Base-by-base conservation (phyloP, 1,284 basidiomycete genomes). In the Lentinula novae-zelandiae region DNA sequence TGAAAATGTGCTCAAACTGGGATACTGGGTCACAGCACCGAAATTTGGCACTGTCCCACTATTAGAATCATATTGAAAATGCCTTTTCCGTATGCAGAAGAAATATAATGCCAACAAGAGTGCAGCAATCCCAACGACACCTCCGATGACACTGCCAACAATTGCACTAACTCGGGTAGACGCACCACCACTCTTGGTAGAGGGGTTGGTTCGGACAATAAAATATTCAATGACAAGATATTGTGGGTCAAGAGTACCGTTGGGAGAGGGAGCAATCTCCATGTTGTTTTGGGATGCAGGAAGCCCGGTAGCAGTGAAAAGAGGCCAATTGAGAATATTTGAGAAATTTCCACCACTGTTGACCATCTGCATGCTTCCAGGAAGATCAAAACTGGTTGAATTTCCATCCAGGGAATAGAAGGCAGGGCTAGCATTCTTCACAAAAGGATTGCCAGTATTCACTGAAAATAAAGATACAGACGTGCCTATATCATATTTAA, bases 101-200 rank as follows among this genome's bases (percentile, higher is more conserved):
- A 82, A 78, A 73, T 85, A 83, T 57, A 87, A 71, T 10, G 78
- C 69, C 15, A 81, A 63, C 33, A 84, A 72, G 0, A 75, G 70
- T n/a, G 17, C 49, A 7, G 33, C 13, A 22, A 51, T 4, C 9
- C 22, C 49, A 22, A 31, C 49, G 6, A 34, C 15, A 20, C 49
- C 49, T 17, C 17, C 49, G 15, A 51, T 5, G 22, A 22, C 15
- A 10, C 22, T 8, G 4, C 49, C 49, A 17, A 51, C 22, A 15
- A 51, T 51, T 22, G 49, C 49, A 20, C 49, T 22, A 1, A 22
- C 22, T 22, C 1, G 22, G 22, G 22, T 22, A 22, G 22, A 22
- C 22, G 22, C 22, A 3, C 22, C 22, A 22, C 22, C 22, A 22
- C 22, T 22, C 22, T 22, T 22, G 22, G 22, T 22, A 2, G 27